Evolutionary conservation across 2,329 filamentous ascomycete genomes (phyloP).

Genomic region (Phyllosticta citrichinensis): DNA sequence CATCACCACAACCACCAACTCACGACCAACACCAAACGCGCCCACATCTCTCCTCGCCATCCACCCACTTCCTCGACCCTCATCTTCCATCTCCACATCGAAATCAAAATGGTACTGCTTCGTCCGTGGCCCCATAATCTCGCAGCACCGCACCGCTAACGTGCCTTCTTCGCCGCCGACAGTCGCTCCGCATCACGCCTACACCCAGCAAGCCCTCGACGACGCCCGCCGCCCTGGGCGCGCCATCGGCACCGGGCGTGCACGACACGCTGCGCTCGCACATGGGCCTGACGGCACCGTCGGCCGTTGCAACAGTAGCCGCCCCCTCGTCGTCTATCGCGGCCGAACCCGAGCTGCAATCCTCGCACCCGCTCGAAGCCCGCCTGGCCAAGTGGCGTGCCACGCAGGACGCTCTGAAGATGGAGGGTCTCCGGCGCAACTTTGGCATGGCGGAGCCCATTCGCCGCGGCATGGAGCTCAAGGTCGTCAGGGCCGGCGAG

Average conservation of each 20-base stretch:
- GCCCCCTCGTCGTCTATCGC: slow-evolving; percentile 17
- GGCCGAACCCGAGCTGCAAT: slow-evolving; percentile 38
- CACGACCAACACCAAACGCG: not conserved
- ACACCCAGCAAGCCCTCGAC: slow-evolving; percentile 48
- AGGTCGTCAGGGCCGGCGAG: slow-evolving; percentile 69
- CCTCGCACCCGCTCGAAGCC: slow-evolving; percentile 80
- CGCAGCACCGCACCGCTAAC: not conserved
- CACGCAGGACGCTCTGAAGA: slow-evolving; percentile 79
- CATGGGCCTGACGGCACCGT: slow-evolving; percentile 46
- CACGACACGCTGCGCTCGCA: slow-evolving; percentile 88
- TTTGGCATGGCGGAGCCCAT: slow-evolving; percentile 92
- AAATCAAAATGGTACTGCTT: slow-evolving; percentile 3
- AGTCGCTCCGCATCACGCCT: slow-evolving; percentile 76
- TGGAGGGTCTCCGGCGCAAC: slow-evolving; percentile 75
- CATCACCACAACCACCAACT: not conserved
- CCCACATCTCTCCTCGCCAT: not conserved
- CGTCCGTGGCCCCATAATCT: not conserved
- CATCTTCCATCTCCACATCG: not conserved
- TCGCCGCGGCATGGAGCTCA: slow-evolving; percentile 86
- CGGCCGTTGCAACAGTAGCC: slow-evolving; percentile 23
- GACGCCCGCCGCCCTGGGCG: slow-evolving; percentile 48
- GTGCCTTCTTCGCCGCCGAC: not conserved
- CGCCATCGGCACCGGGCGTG: slow-evolving; percentile 84
- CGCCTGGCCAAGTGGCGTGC: slow-evolving; percentile 83
- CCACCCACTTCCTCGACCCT: not conserved